Percentiles rank a stretch among this genome's conserved stretches.
Conservation (phyloP, 2,329 filamentous ascomycete genomes). For the Aspergillus quadrilineatus region DNA sequence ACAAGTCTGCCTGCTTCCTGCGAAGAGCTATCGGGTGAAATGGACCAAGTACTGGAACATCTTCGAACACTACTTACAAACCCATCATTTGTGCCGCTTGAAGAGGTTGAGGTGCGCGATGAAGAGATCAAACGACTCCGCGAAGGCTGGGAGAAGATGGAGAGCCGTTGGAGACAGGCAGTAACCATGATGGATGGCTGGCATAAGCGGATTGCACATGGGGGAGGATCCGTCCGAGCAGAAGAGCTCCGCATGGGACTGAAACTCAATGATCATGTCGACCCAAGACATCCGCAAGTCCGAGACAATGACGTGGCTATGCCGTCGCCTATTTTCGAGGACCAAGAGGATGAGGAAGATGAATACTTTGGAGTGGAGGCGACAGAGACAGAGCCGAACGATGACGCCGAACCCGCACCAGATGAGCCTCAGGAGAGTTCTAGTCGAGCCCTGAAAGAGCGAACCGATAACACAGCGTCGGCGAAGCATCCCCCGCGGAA, state of each 20-base stretch:
- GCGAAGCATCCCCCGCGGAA: slow-evolving; percentile 34
- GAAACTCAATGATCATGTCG: slow-evolving; percentile 41
- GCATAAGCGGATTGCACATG: slow-evolving; percentile 70
- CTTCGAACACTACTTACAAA: slow-evolving; percentile 84
- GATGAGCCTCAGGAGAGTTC: slow-evolving; percentile 12
- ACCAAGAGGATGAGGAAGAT: slow-evolving; percentile 30
- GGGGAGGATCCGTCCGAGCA: slow-evolving; percentile 42
- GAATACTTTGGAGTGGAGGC: slow-evolving; percentile 31
- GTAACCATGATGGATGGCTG: slow-evolving; percentile 89
- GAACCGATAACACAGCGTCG: slow-evolving; percentile 37
- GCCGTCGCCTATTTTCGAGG: slow-evolving; percentile 34
- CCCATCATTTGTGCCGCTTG: slow-evolving; percentile 91
- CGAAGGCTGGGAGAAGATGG: slow-evolving; percentile 91
- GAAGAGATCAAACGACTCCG: slow-evolving; percentile 83
- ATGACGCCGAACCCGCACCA: slow-evolving; percentile 3
- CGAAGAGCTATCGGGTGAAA: slow-evolving; percentile 68
- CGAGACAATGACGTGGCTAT: slow-evolving; percentile 24
- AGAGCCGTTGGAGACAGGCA: slow-evolving; percentile 83
- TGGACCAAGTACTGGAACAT: slow-evolving; percentile 76
- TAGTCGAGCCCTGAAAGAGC: slow-evolving; percentile 36
- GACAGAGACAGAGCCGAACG: slow-evolving; percentile 28
- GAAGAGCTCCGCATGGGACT: slow-evolving; percentile 45
- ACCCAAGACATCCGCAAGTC: slow-evolving; percentile 21
- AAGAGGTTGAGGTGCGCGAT: slow-evolving; percentile 90
- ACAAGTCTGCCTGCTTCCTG: slow-evolving; percentile 59